Evolutionary conservation across 768 basidiomycete genomes (phyloP).

Genomic region (Leccinum disarticulatum): DNA sequence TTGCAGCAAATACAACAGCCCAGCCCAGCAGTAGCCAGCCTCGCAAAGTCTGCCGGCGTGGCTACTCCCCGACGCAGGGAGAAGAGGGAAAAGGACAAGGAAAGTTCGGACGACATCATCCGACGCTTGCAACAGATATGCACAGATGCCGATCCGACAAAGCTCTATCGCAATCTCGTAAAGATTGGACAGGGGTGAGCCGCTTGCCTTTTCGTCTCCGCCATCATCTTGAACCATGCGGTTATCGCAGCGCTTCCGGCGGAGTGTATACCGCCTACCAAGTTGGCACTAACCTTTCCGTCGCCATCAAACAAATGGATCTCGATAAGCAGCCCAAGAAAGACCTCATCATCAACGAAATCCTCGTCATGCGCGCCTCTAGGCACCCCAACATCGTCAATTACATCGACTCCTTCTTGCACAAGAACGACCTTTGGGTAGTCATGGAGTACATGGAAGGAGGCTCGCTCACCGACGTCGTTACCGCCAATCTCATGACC

Average conservation of each 20-base stretch:
- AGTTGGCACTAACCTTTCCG: conserved; percentile 89
- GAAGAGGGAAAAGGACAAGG: conserved; percentile 80
- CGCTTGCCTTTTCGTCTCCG: neutral
- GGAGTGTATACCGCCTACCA: conserved; percentile 99
- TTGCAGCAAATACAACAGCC: conserved; percentile 44
- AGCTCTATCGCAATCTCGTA: conserved; percentile 85
- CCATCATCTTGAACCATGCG: conserved; percentile 3
- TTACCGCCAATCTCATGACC: conserved; percentile 86
- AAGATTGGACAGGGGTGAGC: conserved; percentile 98
- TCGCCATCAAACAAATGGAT: conserved; percentile 99
- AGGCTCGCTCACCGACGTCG: conserved; percentile 91
- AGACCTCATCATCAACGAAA: conserved; percentile 99
- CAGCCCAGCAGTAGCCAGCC: conserved; percentile 61
- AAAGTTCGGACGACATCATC: conserved; percentile 86
- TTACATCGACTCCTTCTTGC: conserved; percentile 96
- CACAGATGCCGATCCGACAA: conserved; percentile 95
- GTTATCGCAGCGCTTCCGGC: conserved; percentile 74
- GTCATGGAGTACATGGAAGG: conserved; percentile 99
- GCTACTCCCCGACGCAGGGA: conserved; percentile 85
- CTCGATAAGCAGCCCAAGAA: conserved; percentile 99
- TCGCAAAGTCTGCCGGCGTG: conserved; percentile 67
- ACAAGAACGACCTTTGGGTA: conserved; percentile 98
- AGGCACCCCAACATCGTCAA: conserved; percentile 99
- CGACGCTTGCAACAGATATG: conserved; percentile 91
- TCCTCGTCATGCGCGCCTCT: conserved; percentile 96